Percentiles rank a stretch among this genome's conserved stretches.
phyloP scores from a whole-genome alignment of 768 basidiomycete species.

The Mycena capillaripes region DNA sequence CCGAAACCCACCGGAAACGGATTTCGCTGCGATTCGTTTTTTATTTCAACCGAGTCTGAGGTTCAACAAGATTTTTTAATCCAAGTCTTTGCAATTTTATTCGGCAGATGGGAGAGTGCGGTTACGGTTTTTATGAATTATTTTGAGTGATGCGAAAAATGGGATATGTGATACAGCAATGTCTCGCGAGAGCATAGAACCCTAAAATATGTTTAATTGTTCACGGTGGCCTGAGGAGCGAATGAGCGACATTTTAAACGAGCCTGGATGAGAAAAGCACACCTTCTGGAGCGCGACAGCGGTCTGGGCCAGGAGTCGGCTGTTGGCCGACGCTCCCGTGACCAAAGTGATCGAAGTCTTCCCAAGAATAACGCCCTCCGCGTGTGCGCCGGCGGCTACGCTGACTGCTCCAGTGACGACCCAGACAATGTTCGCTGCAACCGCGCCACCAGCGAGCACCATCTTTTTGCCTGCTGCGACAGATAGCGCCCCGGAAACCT shows the following conservation, averaged over 20 bases:
- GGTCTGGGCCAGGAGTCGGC: background rate
- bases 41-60: too few relatives aligned
- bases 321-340: background rate
- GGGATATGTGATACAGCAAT: too few relatives aligned
- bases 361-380: background rate
- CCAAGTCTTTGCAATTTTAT: too few relatives aligned
- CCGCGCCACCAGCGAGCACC: background rate
- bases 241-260: background rate
- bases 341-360: background rate
- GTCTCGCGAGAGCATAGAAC: too few relatives aligned
- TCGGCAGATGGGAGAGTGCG: too few relatives aligned
- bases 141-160: too few relatives aligned
- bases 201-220: background rate
- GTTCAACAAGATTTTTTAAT: too few relatives aligned
- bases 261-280: background rate
- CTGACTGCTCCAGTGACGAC: background rate
- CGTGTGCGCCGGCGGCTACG: background rate
- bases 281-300: background rate
- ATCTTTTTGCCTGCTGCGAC: background rate
- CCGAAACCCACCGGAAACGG: too few relatives aligned
- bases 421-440: background rate
- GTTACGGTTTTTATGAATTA: too few relatives aligned
- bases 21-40: too few relatives aligned
- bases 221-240: background rate
- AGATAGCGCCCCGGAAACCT: background rate